These are phyloP conservation scores for Neurospora sp. DNA, from an alignment of 495 filamentous ascomycete species.

Conservation along the genomic window DNA sequence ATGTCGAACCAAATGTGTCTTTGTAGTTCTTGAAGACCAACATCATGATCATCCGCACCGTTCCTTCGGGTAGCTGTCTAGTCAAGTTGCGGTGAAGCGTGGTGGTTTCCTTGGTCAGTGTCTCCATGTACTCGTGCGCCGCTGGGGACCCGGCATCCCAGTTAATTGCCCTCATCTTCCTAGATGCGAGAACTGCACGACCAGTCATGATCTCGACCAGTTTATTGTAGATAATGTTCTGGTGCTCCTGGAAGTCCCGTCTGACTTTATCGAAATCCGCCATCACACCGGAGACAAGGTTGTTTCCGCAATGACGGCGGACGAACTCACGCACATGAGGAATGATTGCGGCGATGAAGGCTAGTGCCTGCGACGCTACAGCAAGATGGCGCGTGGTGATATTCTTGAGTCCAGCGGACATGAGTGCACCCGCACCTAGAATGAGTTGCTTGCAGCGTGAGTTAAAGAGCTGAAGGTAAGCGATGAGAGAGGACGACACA, in stretches of 20 bases:
- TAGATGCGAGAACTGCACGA: constrained; percentile 60
- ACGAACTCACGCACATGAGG: constrained; percentile 89
- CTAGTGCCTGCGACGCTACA: constrained; percentile 78
- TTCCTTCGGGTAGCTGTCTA: constrained; percentile 71
- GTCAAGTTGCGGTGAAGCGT: constrained; percentile 80
- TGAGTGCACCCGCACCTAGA: constrained; percentile 83
- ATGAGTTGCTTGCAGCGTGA: constrained; percentile 89
- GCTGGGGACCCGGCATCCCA: constrained; percentile 47
- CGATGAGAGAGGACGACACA: constrained; percentile 53
- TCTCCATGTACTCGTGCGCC: constrained; percentile 78
- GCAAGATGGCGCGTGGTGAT: constrained; percentile 96
- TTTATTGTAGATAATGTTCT: constrained; percentile 88
- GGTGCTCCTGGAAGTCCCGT: constrained; percentile 83
- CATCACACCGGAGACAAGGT: constrained; percentile 43
- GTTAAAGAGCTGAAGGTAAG: constrained; percentile 81
- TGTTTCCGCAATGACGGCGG: constrained; percentile 57
- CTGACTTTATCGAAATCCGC: constrained; percentile 91
- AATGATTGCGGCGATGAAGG: constrained; percentile 77
- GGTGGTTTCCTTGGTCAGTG: constrained; percentile 74
- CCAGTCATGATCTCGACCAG: constrained; percentile 91
- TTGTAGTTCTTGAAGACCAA: constrained; percentile 83
- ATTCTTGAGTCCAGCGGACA: constrained; percentile 85
- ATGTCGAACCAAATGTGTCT: constrained; percentile 69
- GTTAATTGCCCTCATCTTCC: constrained; percentile 61
- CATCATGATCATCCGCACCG: constrained; percentile 75